Evolutionary conservation across 768 basidiomycete species (phyloP), one percentile per base, ranked within the genome.

Genomic region (Phylloporus rhodoxanthus): DNA sequence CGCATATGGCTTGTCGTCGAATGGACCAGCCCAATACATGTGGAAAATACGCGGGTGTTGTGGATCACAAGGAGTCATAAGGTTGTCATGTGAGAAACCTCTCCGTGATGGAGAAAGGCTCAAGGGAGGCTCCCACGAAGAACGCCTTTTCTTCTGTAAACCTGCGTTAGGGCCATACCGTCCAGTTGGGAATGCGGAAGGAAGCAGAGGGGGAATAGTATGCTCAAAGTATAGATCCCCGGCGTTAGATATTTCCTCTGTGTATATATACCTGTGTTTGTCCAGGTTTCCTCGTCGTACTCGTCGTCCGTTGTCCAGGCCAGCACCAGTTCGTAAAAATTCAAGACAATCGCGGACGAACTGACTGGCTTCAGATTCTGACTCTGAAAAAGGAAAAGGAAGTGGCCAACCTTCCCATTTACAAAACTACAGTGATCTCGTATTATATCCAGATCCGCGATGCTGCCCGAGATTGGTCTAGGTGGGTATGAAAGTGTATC

Each of bases 311-410:
- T 85, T 83, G 66, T 97, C 91, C 42, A 95, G 75, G 2, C 88
- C 85, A 7, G 81, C 90, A 15, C 91, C 92, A 29, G 91, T 70
- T 5, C 92, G 82, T 11, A 97, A 76, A 55, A 92, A 84, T 63
- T 96, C 92, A 30, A 96, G 70, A 59, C 94, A 97, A 62, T 96
- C 93, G 9, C 94, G 85, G n/a, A 96, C 94, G 66, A 91, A 92
- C 87, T 94, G 17, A 25, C 29, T 28, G 43, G 17, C 13, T 15
- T 50, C 47, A 42, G 23, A 39, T 25, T 40, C 23, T 40, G 23
- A 30, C 13, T 11, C 37, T 19, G 25, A 34, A 49, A 40, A 7
- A 11, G 23, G 19, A 9, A 14, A 6, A 26, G 10, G 20, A 38
- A 11, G 15, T 5, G 19, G n/a, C 67, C 36, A 47, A 85, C 87